Evolutionary conservation across 1,284 basidiomycete genomes (phyloP).

Genomic region (Acaromyces ingoldii): DNA sequence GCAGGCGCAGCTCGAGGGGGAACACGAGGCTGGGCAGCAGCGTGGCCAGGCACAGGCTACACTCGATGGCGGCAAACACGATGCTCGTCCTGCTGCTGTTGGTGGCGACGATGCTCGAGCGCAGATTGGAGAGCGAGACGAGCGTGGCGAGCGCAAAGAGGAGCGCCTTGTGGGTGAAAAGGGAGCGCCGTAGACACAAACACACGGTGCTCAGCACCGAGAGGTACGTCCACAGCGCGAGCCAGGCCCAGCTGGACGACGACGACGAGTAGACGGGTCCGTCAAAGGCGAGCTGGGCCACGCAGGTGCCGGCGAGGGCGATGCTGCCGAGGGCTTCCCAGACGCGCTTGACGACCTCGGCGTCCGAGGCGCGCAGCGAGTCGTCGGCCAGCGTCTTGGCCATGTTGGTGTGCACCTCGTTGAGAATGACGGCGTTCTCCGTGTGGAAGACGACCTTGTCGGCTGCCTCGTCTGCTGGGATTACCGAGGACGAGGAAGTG

Average conservation of each 20-base stretch:
- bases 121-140: conserved; percentile 36
- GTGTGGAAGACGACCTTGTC: conserved; percentile 40
- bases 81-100: neutral
- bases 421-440: conserved; percentile 48
- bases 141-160: conserved; percentile 28
- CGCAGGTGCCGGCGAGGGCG: conserved; percentile 20
- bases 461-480: conserved; percentile 12
- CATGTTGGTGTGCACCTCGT: conserved; percentile 40
- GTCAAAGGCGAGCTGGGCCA: conserved; percentile 20
- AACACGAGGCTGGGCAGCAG: conserved; percentile 33
- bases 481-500: conserved; percentile 11
- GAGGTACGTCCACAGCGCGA: conserved; percentile 22
- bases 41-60: conserved; percentile 18
- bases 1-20: conserved; percentile 29
- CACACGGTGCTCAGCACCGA: conserved; percentile 26
- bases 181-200: conserved; percentile 20
- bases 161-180: conserved; percentile 41
- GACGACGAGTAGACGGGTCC: conserved; percentile 18
- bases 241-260: conserved; percentile 16
- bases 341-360: conserved; percentile 25
- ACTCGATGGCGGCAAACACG: conserved; percentile 16
- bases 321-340: conserved; percentile 27
- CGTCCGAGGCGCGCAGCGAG: conserved; percentile 2
- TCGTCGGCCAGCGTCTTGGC: conserved; percentile 12
- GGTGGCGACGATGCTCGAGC: conserved; percentile 22